phyloP scores from a whole-genome alignment of 1,284 basidiomycete species.

The Puccinia brachypodii region DNA sequence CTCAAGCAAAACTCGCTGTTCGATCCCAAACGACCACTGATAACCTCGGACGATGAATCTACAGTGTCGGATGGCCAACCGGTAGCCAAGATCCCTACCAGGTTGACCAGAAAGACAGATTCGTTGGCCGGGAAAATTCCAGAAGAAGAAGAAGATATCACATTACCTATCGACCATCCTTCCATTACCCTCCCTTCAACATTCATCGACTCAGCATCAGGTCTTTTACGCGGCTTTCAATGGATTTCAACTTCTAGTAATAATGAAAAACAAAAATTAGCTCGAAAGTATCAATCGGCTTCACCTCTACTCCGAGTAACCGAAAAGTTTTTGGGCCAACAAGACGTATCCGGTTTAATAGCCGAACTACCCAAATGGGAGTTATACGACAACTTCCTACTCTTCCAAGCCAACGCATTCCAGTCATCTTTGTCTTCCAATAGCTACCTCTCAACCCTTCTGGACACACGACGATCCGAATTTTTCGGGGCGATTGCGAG shows the following conservation, averaged over 20 bases:
- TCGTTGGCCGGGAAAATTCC: too few relatives aligned
- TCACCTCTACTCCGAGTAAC: constrained; percentile 9
- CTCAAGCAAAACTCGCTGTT: constrained; percentile 25
- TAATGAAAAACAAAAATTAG: too few relatives aligned
- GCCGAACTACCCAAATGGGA: constrained; percentile 24
- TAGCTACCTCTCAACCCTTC: background rate
- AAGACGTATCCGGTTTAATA: background rate
- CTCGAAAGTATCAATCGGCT: constrained; percentile 7
- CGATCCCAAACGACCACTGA: background rate
- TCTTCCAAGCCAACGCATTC: constrained; percentile 36
- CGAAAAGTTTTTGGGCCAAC: background rate
- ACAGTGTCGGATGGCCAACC: background rate
- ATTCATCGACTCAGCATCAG: background rate
- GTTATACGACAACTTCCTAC: constrained; percentile 23
- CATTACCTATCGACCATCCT: background rate
- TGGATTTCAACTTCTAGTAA: background rate
- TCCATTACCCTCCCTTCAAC: background rate
- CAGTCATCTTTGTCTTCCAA: background rate
- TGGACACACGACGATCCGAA: background rate
- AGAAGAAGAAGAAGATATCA: background rate
- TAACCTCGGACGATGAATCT: background rate
- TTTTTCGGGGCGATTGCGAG: constrained; percentile 13
- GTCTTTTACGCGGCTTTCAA: constrained; percentile 15
- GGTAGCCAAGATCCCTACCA: constrained; percentile 13
- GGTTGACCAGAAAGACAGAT: background rate